Evolutionary conservation across 2,329 filamentous ascomycete species (phyloP), one percentile per base, ranked within the genome.

Genomic region (Dactylella cylindrospora): DNA sequence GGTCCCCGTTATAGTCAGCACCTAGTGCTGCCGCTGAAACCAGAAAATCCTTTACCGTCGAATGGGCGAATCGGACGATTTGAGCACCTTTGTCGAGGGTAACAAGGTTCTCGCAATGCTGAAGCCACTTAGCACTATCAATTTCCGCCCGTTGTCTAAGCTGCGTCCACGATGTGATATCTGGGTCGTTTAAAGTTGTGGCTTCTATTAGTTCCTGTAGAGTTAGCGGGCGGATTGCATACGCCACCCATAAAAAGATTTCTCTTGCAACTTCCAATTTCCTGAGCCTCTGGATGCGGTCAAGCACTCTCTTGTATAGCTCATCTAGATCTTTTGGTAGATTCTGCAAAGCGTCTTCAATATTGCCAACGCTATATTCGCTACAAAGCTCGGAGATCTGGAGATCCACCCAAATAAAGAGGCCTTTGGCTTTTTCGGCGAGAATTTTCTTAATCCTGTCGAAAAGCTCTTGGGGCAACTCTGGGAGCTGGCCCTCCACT

Each of bases 201-300:
- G 70, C 72, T 53, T 76, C 74, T 3, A 66, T 68, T 0, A 77
- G 65, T 53, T 76, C 71, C 13, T 70, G 66, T 0, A 75, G 67
- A 4, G 66, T 67, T 2, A 76, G 52, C 1, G 70, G 70, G 26
- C 71, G 70, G 55, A 70, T 71, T 1, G 72, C 68, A 28, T 65
- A 69, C 6, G 67, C 66, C 26, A 74, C 66, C 73, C 70, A 74
- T 25, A 49, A 53, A 40, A 74, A 73, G 7, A 72, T 66, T 20
- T 67, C 67, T 25, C 19, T 60, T 13, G 36, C 68, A 29, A 55
- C 38, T 41, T 67, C 64, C 31, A 26, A 64, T 43, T 60, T 66
- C 50, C 60, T 57, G 10, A 40, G 26, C 15, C 22, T 35, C 3
- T 20, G 5, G 12, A 62, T 62, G 5, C 57, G 49, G 4, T 10